A percentile compares a stretch with the other conserved stretches of the same genome.
phyloP scores from a whole-genome alignment of 2,329 filamentous ascomycete genomes.

The Fusarium tjaetaba region DNA sequence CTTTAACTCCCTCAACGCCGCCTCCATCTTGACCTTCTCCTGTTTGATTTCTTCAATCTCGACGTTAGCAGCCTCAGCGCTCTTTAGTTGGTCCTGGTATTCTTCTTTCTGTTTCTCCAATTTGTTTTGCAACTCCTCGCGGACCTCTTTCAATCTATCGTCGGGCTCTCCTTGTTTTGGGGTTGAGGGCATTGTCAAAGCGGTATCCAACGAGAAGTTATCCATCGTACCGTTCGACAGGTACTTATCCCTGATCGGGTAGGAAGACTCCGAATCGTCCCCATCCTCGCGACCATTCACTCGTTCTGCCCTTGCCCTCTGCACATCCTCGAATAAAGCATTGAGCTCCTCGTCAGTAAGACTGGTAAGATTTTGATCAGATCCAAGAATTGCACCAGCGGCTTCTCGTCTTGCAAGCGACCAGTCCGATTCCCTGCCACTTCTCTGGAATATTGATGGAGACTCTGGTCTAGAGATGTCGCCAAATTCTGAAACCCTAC shows the following conservation, averaged over 20 bases:
- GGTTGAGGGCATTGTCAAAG: slow-evolving; percentile 92
- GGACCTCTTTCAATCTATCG: slow-evolving; percentile 76
- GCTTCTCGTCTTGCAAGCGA: slow-evolving; percentile 92
- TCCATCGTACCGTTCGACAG: slow-evolving; percentile 94
- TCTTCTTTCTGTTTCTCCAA: slow-evolving; percentile 87
- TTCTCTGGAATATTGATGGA: slow-evolving; percentile 72
- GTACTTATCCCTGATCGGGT: slow-evolving; percentile 91
- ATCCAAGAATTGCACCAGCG: slow-evolving; percentile 87
- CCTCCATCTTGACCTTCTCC: slow-evolving; percentile 87
- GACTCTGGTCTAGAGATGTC: slow-evolving; percentile 79
- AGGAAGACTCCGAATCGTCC: slow-evolving; percentile 93
- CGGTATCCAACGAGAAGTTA: slow-evolving; percentile 95
- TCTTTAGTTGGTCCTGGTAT: slow-evolving; percentile 80
- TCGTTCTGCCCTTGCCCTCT: slow-evolving; percentile 81
- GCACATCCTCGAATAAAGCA: slow-evolving; percentile 91
- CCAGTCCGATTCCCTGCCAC: slow-evolving; percentile 89
- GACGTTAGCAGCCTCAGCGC: slow-evolving; percentile 76
- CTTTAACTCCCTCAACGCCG: slow-evolving; percentile 79
- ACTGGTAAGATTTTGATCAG: slow-evolving; percentile 89
- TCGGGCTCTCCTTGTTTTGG: slow-evolving; percentile 82
- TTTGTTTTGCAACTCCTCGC: slow-evolving; percentile 85
- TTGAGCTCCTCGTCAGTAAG: slow-evolving; percentile 95
- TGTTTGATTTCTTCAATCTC: slow-evolving; percentile 85
- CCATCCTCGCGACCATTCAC: slow-evolving; percentile 80
- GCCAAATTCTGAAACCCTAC: slow-evolving; percentile 82